These are phyloP conservation scores for Teunomyces pallodes DNA, from an alignment of 805 yeast genomes.

Conservation along the genomic window DNA sequence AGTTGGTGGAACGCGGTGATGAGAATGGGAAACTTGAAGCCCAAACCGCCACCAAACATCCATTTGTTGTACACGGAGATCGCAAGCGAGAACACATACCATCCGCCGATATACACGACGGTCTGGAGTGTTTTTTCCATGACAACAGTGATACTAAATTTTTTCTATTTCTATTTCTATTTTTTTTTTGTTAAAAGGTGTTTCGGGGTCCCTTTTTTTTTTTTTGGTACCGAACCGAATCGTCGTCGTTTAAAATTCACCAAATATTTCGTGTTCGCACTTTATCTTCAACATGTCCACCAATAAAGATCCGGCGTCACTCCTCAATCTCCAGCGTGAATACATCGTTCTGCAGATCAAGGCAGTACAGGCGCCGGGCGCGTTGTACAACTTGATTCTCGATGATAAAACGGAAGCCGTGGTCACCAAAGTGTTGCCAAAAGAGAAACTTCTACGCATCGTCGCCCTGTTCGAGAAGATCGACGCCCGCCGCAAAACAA, in stretches of 20 bases:
- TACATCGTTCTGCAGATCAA: conserved; percentile 31
- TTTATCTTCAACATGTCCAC: conserved; percentile 12
- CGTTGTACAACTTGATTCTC: conserved; percentile 43
- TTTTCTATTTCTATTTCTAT: no score
- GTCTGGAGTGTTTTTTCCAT: conserved; percentile 16
- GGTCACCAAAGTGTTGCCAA: conserved; percentile 46
- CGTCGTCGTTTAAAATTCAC: no score
- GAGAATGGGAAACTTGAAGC: conserved; percentile 79
- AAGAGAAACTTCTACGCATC: conserved; percentile 47
- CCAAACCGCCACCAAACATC: conserved; percentile 85
- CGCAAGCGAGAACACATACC: conserved; percentile 70
- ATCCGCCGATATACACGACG: conserved; percentile 44
- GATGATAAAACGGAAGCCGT: conserved; percentile 54
- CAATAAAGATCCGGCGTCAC: conserved; percentile 25
- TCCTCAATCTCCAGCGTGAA: conserved; percentile 27
- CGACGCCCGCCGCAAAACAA: conserved; percentile 59
- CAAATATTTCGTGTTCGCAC: no score
- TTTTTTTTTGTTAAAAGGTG: no score
- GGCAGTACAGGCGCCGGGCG: conserved; percentile 26
- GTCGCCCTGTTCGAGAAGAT: conserved; percentile 66
- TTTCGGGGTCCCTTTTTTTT: no score
- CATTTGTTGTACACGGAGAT: conserved; percentile 87
- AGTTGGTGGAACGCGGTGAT: conserved; percentile 85
- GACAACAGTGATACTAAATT: not conserved
- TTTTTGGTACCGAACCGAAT: no score